These are phyloP conservation scores for Schizochytrium sp. DNA, from an alignment of 108 stramenopile species.

Conservation along the genomic window DNA sequence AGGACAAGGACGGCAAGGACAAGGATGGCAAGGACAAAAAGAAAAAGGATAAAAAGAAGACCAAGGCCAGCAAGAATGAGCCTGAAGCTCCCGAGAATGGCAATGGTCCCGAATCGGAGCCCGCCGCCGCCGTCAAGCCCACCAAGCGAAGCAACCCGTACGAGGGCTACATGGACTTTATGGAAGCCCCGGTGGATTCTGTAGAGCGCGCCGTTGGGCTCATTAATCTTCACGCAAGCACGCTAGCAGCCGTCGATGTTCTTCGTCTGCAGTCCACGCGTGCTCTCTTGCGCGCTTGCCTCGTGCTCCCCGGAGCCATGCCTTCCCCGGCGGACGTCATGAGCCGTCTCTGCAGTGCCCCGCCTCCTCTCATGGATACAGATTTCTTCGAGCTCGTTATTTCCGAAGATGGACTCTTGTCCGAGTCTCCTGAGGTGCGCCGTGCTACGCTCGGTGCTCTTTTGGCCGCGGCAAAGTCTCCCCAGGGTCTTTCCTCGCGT, in stretches of 20 bases:
- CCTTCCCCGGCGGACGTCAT: not conserved
- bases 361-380: not conserved
- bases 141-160: not conserved
- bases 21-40: not conserved
- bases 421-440: constrained; percentile 3
- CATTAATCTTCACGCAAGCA: not conserved
- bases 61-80: not conserved
- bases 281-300: not conserved
- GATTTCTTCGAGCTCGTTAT: not conserved
- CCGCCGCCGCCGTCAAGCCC: not conserved
- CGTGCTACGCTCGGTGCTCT: not conserved
- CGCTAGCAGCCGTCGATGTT: not conserved
- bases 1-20: not conserved
- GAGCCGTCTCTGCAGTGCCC: not conserved
- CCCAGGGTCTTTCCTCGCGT: not conserved
- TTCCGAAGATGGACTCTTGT: not conserved
- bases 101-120: not conserved
- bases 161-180: not conserved
- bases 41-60: not conserved
- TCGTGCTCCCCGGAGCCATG: not conserved
- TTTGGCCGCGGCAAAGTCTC: not conserved
- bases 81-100: not conserved
- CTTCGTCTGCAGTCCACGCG: not conserved
- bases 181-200: not conserved
- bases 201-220: not conserved